Evolutionary conservation across 331 rosid species (phyloP).

Genomic region (Quercus phellos): DNA sequence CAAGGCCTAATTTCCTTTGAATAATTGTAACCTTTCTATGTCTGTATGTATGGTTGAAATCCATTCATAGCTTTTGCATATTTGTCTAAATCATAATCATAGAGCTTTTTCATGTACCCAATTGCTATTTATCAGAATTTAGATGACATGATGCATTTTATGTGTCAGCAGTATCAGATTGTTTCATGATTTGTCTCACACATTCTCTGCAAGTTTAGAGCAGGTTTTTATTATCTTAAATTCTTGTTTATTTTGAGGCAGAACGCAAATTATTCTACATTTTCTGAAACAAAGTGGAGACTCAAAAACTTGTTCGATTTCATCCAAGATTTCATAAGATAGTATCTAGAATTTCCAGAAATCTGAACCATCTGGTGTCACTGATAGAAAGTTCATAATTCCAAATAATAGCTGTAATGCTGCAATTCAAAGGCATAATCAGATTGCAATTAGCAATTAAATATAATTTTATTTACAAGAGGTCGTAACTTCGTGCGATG

Average conservation of each 20-base stretch:
- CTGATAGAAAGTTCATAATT: neutral
- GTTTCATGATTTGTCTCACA: too few species aligned
- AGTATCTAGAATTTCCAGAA: neutral
- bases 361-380: neutral
- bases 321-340: too few species aligned
- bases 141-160: neutral
- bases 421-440: neutral
- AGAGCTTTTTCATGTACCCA: neutral
- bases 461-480: neutral
- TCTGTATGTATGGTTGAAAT: neutral
- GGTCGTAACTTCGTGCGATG: neutral
- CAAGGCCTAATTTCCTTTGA: neutral
- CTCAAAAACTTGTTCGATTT: neutral
- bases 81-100: neutral
- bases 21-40: neutral
- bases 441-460: neutral
- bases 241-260: too few species aligned
- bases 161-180: too few species aligned
- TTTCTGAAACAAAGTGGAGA: neutral
- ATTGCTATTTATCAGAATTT: neutral
- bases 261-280: neutral
- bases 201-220: too few species aligned
- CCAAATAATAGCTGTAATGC: neutral
- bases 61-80: neutral
- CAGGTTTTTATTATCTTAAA: too few species aligned